Evolutionary conservation across 2,329 filamentous ascomycete species (phyloP).

Genomic region (Colletotrichum graminicola): DNA sequence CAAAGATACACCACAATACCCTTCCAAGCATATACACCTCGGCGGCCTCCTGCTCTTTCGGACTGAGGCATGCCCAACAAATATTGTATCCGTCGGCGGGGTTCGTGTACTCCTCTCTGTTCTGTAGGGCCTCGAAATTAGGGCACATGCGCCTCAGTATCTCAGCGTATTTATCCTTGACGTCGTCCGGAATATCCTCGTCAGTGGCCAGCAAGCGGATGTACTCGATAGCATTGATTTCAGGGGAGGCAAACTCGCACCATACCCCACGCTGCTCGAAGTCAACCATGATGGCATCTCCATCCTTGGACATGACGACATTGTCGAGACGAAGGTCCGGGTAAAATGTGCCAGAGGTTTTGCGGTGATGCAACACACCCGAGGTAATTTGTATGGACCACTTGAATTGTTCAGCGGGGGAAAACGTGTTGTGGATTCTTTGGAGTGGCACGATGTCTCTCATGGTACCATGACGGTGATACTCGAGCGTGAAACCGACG

Average conservation of each 20-base stretch:
- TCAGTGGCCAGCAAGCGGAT: conserved; percentile 65
- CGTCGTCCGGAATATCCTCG: conserved; percentile 56
- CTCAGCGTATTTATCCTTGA: conserved; percentile 56
- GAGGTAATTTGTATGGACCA: conserved; percentile 67
- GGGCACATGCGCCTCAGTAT: conserved; percentile 60
- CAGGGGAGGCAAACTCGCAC: conserved; percentile 72
- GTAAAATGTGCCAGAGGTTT: conserved; percentile 62
- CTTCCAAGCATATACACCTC: conserved; percentile 74
- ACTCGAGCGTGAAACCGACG: conserved; percentile 68
- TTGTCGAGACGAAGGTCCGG: conserved; percentile 72
- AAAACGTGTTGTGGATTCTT: conserved; percentile 59
- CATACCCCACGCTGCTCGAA: conserved; percentile 74
- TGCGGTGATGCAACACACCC: conserved; percentile 64
- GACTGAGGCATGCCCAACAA: conserved; percentile 66
- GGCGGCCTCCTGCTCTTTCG: conserved; percentile 66
- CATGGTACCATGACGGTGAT: conserved; percentile 66
- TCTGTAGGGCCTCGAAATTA: conserved; percentile 57
- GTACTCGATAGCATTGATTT: conserved; percentile 71
- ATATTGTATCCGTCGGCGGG: conserved; percentile 66
- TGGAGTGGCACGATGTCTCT: conserved; percentile 67
- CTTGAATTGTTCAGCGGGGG: conserved; percentile 59
- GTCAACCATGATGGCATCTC: conserved; percentile 68
- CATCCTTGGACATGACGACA: conserved; percentile 62
- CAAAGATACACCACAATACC: conserved; percentile 73
- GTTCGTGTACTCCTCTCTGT: conserved; percentile 61